These are phyloP conservation scores for Cladorrhinum sp. DNA, from an alignment of 2,329 filamentous ascomycete genomes.

Conservation along the genomic window DNA sequence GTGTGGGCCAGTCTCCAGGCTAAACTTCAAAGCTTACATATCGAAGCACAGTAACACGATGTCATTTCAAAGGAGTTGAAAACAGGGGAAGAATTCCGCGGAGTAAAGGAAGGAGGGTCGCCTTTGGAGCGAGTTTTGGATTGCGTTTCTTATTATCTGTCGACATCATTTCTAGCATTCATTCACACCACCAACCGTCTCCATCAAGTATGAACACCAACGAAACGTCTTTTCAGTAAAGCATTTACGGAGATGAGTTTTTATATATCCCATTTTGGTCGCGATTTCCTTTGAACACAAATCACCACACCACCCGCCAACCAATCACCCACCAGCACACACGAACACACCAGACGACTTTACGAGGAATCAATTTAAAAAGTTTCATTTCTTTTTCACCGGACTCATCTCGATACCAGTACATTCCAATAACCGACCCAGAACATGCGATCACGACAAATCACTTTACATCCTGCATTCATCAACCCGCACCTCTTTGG, in stretches of 20 bases:
- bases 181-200: conserved; percentile 8
- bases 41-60: conserved; percentile 20
- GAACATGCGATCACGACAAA: background rate
- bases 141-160: background rate
- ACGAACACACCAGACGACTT: background rate
- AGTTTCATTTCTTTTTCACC: background rate
- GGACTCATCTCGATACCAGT: background rate
- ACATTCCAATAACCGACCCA: background rate
- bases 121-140: background rate
- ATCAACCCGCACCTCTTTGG: background rate
- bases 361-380: background rate
- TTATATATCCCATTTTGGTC: background rate
- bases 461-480: background rate
- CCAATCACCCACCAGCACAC: background rate
- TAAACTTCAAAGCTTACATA: conserved; percentile 47
- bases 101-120: background rate
- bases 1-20: conserved; percentile 56
- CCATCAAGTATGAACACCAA: conserved; percentile 16
- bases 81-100: background rate
- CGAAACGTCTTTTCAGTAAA: conserved; percentile 5
- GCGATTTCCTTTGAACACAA: background rate
- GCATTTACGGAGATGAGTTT: background rate
- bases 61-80: background rate
- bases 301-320: background rate
- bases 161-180: conserved; percentile 5